phyloP scores from a whole-genome alignment of 495 filamentous ascomycete genomes.

The Daldinia caldariorum region DNA sequence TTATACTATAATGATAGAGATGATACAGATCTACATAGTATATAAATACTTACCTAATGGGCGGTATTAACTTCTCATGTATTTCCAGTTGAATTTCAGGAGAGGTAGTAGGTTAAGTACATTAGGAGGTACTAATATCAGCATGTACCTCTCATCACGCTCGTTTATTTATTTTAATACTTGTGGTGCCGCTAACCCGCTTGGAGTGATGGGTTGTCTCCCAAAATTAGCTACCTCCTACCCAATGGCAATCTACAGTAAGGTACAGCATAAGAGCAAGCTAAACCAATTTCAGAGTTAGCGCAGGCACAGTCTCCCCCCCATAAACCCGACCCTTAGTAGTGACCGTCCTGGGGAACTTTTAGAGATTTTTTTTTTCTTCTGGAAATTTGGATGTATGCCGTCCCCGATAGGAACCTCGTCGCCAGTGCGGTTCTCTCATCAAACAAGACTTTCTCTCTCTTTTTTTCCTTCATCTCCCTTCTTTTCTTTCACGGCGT shows the following conservation, averaged over 20 bases:
- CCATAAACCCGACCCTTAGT: conserved; percentile 32
- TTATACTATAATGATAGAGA: no score
- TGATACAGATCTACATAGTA: no score
- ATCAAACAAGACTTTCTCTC: conserved; percentile 27
- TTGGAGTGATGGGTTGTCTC: conserved; percentile 18
- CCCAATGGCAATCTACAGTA: conserved; percentile 32
- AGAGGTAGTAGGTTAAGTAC: neutral
- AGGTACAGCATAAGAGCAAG: conserved; percentile 18
- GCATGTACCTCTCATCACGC: neutral
- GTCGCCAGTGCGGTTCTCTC: conserved; percentile 16
- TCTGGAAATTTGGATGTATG: conserved; percentile 43
- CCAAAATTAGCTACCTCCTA: conserved; percentile 34
- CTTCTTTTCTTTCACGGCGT: conserved; percentile 18
- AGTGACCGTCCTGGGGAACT: conserved; percentile 20
- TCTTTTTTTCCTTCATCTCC: conserved; percentile 32
- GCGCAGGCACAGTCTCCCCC: conserved; percentile 34
- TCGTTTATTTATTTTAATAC: conserved; percentile 35
- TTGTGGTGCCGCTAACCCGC: conserved; percentile 22
- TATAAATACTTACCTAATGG: no score
- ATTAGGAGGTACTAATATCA: no score
- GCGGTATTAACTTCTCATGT: no score
- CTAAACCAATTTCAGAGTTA: conserved; percentile 22
- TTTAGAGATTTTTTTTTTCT: conserved; percentile 32
- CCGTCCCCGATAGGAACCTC: conserved; percentile 17
- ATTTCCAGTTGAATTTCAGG: neutral